phyloP scores from a whole-genome alignment of 2,329 filamentous ascomycete genomes.

The Tolypocladium paradoxum region DNA sequence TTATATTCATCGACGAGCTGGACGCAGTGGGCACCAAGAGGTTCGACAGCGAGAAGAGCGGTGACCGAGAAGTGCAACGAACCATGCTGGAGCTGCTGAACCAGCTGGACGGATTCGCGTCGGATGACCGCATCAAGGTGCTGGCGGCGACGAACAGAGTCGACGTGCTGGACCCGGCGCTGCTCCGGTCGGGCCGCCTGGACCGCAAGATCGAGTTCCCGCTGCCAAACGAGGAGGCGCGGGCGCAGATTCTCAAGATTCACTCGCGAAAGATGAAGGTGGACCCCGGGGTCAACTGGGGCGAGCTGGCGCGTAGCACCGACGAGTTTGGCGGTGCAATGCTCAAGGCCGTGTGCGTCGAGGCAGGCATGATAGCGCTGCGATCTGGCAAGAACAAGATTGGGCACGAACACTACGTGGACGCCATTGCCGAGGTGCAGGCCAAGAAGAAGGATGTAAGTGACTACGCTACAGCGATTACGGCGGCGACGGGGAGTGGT shows the following conservation, averaged over 20 bases:
- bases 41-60: constrained; percentile 96
- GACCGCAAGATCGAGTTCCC: constrained; percentile 98
- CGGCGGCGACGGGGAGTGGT: neutral
- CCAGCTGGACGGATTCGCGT: constrained; percentile 95
- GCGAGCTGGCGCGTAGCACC: constrained; percentile 87
- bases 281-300: constrained; percentile 88
- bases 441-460: constrained; percentile 85
- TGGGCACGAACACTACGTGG: constrained; percentile 95
- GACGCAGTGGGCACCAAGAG: constrained; percentile 98
- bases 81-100: constrained; percentile 99
- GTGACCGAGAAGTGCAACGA: constrained; percentile 93
- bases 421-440: constrained; percentile 94
- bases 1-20: constrained; percentile 98
- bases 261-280: constrained; percentile 98
- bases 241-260: constrained; percentile 93
- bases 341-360: constrained; percentile 96
- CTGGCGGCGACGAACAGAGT: constrained; percentile 90
- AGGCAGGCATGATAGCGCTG: constrained; percentile 97
- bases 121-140: constrained; percentile 93
- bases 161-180: constrained; percentile 83
- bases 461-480: constrained; percentile 8
- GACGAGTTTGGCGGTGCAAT: constrained; percentile 98
- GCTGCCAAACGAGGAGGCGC: constrained; percentile 91
- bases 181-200: constrained; percentile 83
- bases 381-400: constrained; percentile 93